Evolutionary conservation across 208 protist species (phyloP), one percentile per base, ranked within the genome.

Genomic region (Herpetomonas samuelpessoai): DNA sequence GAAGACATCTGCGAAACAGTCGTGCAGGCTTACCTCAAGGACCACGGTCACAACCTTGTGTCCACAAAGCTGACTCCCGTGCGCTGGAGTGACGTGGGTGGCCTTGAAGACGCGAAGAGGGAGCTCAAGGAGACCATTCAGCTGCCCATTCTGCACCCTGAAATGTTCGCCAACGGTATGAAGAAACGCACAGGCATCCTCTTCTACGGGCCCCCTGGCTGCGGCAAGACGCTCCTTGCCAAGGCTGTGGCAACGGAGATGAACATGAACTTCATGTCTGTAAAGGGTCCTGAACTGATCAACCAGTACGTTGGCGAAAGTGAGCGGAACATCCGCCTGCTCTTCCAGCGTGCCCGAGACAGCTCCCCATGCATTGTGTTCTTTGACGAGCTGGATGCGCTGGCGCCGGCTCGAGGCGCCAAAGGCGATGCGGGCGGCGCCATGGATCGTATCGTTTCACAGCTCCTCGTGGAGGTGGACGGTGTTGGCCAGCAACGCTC

Each of bases 231-330:
- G 46, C 74, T 97, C 2, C 65, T 97, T 9, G 93, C 93, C 24
- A 97, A 97, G 68, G 93, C 91, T 1, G 90, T 97, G 3, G 93
- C 93, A 7, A 97, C 90, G 0, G 90, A 97, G 74, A 94, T 94
- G 83, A 86, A 87, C 57, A 86, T 97, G 76, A 95, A 95, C 65
- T 97, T 97, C 52, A 95, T 97, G 73, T 88, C 83, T 0, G 93
- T 97, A n/a, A 97, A 97, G 67, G 93, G 96, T 0, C 96, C 96
- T 0, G 93, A 98, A 75, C 76, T 98, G 35, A 94, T 98, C 49
- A 97, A 97, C 46, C 87, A 92, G 75, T 97, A 97, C 65, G 88
- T 97, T 1, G 94, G 94, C 12, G 92, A 97, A 69, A 95, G 86
- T 35, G 94, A 97, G 63, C 64, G 62, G 27, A 96, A 97, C 69